A percentile compares a stretch with the other conserved stretches of the same genome.
phyloP scores from a whole-genome alignment of 2,329 filamentous ascomycete species.

The Trichothecium roseum region DNA sequence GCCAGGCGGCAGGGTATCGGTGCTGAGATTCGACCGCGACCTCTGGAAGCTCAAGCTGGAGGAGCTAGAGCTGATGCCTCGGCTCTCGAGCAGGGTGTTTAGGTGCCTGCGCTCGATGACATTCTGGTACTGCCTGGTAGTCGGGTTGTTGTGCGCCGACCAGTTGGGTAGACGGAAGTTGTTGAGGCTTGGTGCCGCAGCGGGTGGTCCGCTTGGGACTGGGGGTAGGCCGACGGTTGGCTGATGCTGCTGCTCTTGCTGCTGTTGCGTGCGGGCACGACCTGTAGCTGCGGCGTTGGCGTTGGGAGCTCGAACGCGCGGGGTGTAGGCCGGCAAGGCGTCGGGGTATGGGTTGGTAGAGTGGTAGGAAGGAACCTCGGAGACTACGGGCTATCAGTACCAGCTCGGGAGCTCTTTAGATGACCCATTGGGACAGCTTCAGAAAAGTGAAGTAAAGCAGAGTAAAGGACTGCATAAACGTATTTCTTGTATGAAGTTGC shows the following conservation, averaged over 20 bases:
- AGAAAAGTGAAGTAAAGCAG: no score
- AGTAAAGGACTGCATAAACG: no score
- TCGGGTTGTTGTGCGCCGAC: constrained; percentile 44
- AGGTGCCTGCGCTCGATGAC: constrained; percentile 41
- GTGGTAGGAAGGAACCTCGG: constrained; percentile 55
- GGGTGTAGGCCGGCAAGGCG: constrained; percentile 40
- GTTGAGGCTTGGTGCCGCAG: constrained; percentile 31
- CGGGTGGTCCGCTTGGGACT: constrained; percentile 29
- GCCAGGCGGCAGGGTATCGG: not conserved
- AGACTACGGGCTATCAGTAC: constrained; percentile 36
- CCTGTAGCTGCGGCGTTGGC: constrained; percentile 5
- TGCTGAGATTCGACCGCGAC: not conserved
- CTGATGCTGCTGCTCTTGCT: constrained; percentile 12
- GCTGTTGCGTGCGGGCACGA: constrained; percentile 5
- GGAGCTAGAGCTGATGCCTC: not conserved
- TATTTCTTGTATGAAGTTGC: no score
- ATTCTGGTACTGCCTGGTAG: constrained; percentile 49
- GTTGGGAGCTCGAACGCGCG: constrained; percentile 12
- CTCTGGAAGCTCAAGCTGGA: not conserved
- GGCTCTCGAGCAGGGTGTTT: not conserved
- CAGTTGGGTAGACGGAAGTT: constrained; percentile 49
- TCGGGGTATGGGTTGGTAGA: constrained; percentile 39
- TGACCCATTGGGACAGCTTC: no score
- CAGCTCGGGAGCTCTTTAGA: no score
- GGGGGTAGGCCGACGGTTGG: constrained; percentile 38